Conservation (phyloP, 2,329 filamentous ascomycete genomes). For the Xylariales sp. region DNA sequence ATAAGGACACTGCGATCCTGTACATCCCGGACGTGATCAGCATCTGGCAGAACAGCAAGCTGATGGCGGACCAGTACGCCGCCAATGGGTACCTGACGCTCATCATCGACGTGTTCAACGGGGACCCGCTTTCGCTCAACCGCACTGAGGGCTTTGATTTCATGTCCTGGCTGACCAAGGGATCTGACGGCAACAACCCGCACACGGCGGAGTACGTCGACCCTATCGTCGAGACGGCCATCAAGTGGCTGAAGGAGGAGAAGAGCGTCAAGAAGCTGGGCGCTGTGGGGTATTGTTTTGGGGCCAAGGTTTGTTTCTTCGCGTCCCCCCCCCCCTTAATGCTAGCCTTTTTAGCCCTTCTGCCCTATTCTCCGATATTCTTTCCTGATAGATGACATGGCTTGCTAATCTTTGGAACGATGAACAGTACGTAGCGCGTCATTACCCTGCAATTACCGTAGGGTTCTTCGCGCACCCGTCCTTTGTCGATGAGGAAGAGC, state of each 20-base stretch:
- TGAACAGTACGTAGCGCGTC: constrained; percentile 62
- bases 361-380: too few relatives aligned
- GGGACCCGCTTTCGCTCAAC: constrained; percentile 55
- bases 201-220: constrained; percentile 42
- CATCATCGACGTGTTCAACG: constrained; percentile 67
- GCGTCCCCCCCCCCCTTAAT: neutral
- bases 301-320: constrained; percentile 52
- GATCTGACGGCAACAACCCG: constrained; percentile 43
- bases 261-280: constrained; percentile 56
- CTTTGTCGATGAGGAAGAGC: constrained; percentile 65
- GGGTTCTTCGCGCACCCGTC: constrained; percentile 75
- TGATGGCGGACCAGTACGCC: constrained; percentile 71
- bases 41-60: constrained; percentile 54
- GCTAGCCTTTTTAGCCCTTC: too few relatives aligned
- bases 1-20: constrained; percentile 40
- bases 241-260: constrained; percentile 55
- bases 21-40: constrained; percentile 46
- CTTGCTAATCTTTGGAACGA: neutral
- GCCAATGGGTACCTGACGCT: constrained; percentile 66
- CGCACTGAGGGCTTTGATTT: constrained; percentile 38
- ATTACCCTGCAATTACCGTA: constrained; percentile 61
- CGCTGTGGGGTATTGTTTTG: constrained; percentile 70
- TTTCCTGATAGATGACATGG: neutral
- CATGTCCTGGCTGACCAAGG: constrained; percentile 37
- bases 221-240: constrained; percentile 42